phyloP scores from a whole-genome alignment of 495 filamentous ascomycete genomes.

The Xylaria venustula region DNA sequence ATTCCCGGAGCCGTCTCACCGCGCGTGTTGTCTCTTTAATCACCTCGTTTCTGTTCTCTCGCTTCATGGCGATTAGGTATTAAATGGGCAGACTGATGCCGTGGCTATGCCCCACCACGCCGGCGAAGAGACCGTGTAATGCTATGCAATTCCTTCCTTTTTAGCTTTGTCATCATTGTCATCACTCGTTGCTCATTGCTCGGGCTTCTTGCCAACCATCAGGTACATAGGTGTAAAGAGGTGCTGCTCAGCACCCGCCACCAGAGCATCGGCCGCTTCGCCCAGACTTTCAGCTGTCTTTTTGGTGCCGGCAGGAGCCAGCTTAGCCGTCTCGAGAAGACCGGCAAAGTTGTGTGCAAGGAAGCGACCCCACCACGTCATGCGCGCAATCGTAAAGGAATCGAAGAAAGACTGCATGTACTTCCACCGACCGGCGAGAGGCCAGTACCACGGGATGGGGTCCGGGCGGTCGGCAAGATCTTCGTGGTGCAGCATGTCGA shows the following conservation, averaged over 20 bases:
- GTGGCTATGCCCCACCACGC: conserved; percentile 6
- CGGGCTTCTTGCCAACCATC: conserved; percentile 94
- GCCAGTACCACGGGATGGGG: conserved; percentile 90
- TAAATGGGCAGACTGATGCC: not conserved
- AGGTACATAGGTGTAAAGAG: conserved; percentile 99
- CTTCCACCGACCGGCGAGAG: conserved; percentile 74
- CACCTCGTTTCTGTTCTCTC: not conserved
- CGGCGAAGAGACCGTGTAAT: not conserved
- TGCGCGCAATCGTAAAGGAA: conserved; percentile 78
- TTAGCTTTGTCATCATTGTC: conserved; percentile 6
- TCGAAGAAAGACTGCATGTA: conserved; percentile 80
- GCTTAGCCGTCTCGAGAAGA: conserved; percentile 66
- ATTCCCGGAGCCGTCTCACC: not conserved
- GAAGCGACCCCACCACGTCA: conserved; percentile 83
- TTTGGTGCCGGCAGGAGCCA: conserved; percentile 84
- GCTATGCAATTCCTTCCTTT: not conserved
- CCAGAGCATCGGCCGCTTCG: conserved; percentile 79
- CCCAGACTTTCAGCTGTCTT: conserved; percentile 93
- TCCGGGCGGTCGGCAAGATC: conserved; percentile 85
- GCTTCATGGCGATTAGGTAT: conserved; percentile 11
- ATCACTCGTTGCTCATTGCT: conserved; percentile 24
- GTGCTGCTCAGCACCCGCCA: conserved; percentile 86
- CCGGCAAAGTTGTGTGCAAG: conserved; percentile 79
- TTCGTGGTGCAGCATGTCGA: conserved; percentile 81
- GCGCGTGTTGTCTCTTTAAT: not conserved